Conservation (phyloP, 768 basidiomycete genomes). For the Coprinellus micaceus region DNA sequence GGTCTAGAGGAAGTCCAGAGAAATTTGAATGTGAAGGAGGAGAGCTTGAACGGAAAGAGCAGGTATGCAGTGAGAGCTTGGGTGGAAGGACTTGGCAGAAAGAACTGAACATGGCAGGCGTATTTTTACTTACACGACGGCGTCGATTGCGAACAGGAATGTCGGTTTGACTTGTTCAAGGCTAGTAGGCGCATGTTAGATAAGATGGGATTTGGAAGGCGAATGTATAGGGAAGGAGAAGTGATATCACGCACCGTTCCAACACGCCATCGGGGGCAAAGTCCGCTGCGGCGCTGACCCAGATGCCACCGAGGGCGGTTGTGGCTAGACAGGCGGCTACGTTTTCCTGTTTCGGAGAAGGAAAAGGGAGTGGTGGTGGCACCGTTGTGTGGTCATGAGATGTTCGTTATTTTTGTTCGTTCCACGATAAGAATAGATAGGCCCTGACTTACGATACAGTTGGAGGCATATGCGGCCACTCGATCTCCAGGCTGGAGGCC, state of each 20-base stretch:
- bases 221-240: slow-evolving; percentile 9
- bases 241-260: slow-evolving; percentile 69
- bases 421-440: slow-evolving; percentile 5
- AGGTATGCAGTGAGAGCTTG: no score
- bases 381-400: slow-evolving; percentile 9
- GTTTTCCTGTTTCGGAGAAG: slow-evolving; percentile 48
- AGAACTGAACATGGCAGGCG: no score
- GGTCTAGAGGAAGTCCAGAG: no score
- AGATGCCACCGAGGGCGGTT: slow-evolving; percentile 72
- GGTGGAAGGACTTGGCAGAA: no score
- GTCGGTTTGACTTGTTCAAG: slow-evolving; percentile 78
- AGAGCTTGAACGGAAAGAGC: slow-evolving; percentile 6
- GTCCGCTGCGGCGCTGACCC: slow-evolving; percentile 80
- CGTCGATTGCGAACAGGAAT: slow-evolving; percentile 70
- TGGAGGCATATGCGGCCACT: slow-evolving; percentile 74
- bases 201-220: background rate
- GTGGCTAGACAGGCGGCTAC: slow-evolving; percentile 65
- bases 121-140: slow-evolving; percentile 65
- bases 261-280: slow-evolving; percentile 77
- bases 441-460: slow-evolving; percentile 67
- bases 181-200: slow-evolving; percentile 27
- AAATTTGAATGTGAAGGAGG: no score
- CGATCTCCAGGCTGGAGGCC: slow-evolving; percentile 64
- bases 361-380: background rate
- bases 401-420: slow-evolving; percentile 6